A percentile compares a stretch with the other conserved stretches of the same genome.
These are phyloP conservation scores for Neonectria coccinea DNA, from an alignment of 2,329 filamentous ascomycete species.

Conservation along the genomic window DNA sequence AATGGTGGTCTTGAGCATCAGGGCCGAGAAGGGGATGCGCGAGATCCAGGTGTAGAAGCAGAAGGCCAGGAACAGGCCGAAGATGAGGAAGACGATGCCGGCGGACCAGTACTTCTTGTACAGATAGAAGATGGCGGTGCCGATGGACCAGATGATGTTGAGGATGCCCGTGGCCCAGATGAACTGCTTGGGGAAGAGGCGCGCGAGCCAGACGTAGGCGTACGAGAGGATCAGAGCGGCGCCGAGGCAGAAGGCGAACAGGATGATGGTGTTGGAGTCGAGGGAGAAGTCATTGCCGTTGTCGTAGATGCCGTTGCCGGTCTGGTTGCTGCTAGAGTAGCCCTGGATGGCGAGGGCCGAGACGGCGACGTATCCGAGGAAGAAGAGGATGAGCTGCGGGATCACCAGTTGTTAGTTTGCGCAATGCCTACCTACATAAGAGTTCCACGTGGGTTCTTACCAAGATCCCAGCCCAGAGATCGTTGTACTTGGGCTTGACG, in stretches of 20 bases:
- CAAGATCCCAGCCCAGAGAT: slow-evolving; percentile 88
- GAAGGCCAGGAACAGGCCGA: slow-evolving; percentile 78
- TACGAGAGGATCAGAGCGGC: slow-evolving; percentile 81
- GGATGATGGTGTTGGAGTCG: slow-evolving; percentile 85
- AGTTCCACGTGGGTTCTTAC: slow-evolving; percentile 53
- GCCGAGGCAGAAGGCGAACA: slow-evolving; percentile 83
- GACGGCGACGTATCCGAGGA: slow-evolving; percentile 79
- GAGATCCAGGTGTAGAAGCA: slow-evolving; percentile 91
- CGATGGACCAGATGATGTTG: slow-evolving; percentile 87
- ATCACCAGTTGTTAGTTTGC: not conserved
- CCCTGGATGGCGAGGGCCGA: slow-evolving; percentile 81
- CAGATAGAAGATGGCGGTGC: slow-evolving; percentile 88
- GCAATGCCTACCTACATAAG: not conserved
- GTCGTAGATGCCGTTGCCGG: slow-evolving; percentile 80
- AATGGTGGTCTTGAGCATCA: slow-evolving; percentile 89
- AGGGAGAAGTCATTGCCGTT: slow-evolving; percentile 74
- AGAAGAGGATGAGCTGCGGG: slow-evolving; percentile 74
- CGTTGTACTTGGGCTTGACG: slow-evolving; percentile 87
- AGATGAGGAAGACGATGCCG: slow-evolving; percentile 88
- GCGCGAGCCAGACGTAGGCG: slow-evolving; percentile 79
- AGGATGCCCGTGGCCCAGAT: slow-evolving; percentile 94
- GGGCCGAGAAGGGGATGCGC: slow-evolving; percentile 88
- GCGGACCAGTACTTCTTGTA: slow-evolving; percentile 81
- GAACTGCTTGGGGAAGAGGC: slow-evolving; percentile 86
- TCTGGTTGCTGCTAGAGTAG: slow-evolving; percentile 73